phyloP scores from a whole-genome alignment of 129 eudicot species.

The Glebionis coronaria region DNA sequence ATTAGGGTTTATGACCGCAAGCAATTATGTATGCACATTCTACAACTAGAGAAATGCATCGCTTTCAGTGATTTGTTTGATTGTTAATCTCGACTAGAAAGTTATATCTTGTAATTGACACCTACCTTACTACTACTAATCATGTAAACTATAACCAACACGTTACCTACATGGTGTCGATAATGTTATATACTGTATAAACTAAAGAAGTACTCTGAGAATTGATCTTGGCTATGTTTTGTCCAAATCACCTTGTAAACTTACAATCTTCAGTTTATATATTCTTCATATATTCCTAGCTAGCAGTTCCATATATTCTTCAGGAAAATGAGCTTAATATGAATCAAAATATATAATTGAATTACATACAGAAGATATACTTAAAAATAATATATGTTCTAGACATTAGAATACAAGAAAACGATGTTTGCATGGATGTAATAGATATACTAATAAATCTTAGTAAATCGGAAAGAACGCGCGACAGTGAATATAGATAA shows the following conservation, averaged over 20 bases:
- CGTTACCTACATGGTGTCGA: slow-evolving; percentile 24
- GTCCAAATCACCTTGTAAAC: slow-evolving; percentile 18
- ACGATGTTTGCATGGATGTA: slow-evolving; percentile 34
- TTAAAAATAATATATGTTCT: slow-evolving; percentile 20
- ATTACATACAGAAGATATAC: slow-evolving; percentile 2
- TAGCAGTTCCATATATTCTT: slow-evolving; percentile 6
- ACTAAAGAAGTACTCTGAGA: slow-evolving; percentile 6
- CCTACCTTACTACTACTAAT: slow-evolving; percentile 15
- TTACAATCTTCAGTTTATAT: slow-evolving; percentile 17
- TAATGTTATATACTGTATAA: slow-evolving; percentile 4
- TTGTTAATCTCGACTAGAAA: slow-evolving; percentile 6
- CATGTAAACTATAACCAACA: slow-evolving; percentile 13
- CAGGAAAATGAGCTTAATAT: slow-evolving; percentile 14
- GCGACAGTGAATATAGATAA: slow-evolving; percentile 40
- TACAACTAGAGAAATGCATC: slow-evolving; percentile 3
- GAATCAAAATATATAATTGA: slow-evolving; percentile 1
- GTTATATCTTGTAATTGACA: background rate
- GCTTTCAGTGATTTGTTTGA: slow-evolving; percentile 8
- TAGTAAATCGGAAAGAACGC: slow-evolving; percentile 39
- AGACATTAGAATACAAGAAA: slow-evolving; percentile 38
- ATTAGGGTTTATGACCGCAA: too few relatives aligned
- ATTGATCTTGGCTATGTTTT: slow-evolving; percentile 25
- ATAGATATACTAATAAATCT: slow-evolving; percentile 29
- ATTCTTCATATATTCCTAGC: too few relatives aligned
- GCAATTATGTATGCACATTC: background rate